A percentile compares a stretch with the other conserved stretches of the same genome.
phyloP scores from a whole-genome alignment of 305 asterid genomes.

The Fraxinus latifolia region DNA sequence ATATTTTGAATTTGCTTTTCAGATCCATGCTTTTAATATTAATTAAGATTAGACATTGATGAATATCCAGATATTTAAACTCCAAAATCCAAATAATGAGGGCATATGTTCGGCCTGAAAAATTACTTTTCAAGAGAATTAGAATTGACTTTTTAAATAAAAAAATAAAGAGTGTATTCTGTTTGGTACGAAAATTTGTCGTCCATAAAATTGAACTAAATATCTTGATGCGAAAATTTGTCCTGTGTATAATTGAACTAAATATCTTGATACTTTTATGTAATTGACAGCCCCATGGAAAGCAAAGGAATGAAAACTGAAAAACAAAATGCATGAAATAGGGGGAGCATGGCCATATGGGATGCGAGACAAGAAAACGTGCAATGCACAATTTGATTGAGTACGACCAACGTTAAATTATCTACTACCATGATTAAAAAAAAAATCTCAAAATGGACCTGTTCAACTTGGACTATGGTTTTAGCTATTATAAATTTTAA shows the following conservation, averaged over 20 bases:
- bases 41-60: not conserved
- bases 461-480: not conserved
- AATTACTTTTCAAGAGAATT: not conserved
- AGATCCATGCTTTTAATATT: not conserved
- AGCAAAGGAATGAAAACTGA: not conserved
- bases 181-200: not conserved
- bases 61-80: not conserved
- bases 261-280: not conserved
- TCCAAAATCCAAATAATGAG: not conserved
- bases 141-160: not conserved
- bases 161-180: not conserved
- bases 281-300: not conserved
- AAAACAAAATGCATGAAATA: not conserved
- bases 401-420: not conserved
- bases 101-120: not conserved
- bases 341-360: constrained; percentile 1
- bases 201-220: not conserved
- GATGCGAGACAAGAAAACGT: not conserved
- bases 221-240: not conserved
- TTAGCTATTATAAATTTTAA: not conserved
- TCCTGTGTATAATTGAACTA: not conserved
- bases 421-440: not conserved
- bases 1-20: not conserved
- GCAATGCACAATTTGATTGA: not conserved
- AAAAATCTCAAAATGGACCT: not conserved